Conservation (phyloP, 1,284 basidiomycete genomes). For the Crepidotus sp. region DNA sequence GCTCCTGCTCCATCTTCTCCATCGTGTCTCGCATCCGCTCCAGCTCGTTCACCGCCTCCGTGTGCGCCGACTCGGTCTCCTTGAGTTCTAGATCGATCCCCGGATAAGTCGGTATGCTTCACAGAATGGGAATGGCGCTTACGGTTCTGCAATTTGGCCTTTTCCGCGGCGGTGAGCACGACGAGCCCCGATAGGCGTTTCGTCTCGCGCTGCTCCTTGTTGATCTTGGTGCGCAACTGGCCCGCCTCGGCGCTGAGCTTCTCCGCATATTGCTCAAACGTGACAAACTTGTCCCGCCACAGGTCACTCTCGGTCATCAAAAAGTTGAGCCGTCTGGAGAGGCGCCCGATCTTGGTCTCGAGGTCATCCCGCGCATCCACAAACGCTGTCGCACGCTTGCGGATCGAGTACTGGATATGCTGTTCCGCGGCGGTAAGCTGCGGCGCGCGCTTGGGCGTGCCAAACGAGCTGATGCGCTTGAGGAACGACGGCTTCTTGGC, state of each 20-base stretch:
- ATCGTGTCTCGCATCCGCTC: constrained; percentile 66
- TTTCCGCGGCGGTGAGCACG: constrained; percentile 67
- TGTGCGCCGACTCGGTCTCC: constrained; percentile 69
- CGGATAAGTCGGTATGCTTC: constrained; percentile 8
- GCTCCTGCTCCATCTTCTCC: constrained; percentile 78
- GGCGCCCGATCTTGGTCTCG: constrained; percentile 81
- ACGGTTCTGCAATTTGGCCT: constrained; percentile 66
- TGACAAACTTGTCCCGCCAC: constrained; percentile 87
- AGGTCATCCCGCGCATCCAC: constrained; percentile 89
- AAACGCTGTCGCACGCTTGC: constrained; percentile 83
- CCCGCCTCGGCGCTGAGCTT: constrained; percentile 78
- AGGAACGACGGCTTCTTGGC: constrained; percentile 86
- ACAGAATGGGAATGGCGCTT: constrained; percentile 24
- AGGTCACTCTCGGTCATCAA: constrained; percentile 85
- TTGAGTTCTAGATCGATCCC: constrained; percentile 39
- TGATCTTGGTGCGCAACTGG: constrained; percentile 74
- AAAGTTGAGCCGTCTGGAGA: constrained; percentile 79
- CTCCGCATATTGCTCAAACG: constrained; percentile 88
- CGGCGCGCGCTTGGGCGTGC: constrained; percentile 60
- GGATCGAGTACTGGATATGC: constrained; percentile 76
- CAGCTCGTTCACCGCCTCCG: constrained; percentile 59
- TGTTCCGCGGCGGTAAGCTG: constrained; percentile 73
- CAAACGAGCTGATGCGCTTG: constrained; percentile 77
- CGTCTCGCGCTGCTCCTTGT: constrained; percentile 81
- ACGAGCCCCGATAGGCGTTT: constrained; percentile 73